Evolutionary conservation across 345 rosid species (phyloP).

Genomic region (Linum tenue): DNA sequence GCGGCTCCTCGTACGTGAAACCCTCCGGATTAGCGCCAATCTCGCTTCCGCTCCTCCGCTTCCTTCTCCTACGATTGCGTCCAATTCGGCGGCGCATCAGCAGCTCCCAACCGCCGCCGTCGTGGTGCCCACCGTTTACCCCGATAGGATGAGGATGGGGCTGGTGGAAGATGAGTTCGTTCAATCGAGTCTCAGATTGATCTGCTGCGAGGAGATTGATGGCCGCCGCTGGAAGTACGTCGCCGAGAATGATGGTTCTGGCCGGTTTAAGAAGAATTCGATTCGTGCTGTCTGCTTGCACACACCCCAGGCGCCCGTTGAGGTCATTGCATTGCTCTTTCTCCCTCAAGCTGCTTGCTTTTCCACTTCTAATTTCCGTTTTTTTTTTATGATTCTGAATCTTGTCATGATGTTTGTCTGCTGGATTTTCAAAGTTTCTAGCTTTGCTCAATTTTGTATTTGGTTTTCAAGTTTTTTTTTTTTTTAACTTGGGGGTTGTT

Average conservation of each 20-base stretch:
- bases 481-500: not conserved
- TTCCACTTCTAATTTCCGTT: not conserved
- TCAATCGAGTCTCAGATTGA: constrained; percentile 51
- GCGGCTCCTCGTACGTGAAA: constrained; percentile 65
- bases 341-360: too few relatives aligned
- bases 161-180: constrained; percentile 31
- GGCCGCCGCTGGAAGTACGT: constrained; percentile 84
- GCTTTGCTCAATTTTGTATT: not conserved
- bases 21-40: constrained; percentile 90
- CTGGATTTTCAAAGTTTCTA: too few relatives aligned
- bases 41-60: constrained; percentile 46
- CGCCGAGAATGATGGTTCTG: constrained; percentile 55
- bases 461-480: not conserved
- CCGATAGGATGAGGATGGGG: constrained; percentile 19
- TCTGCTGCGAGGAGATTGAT: constrained; percentile 86
- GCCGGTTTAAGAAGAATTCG: constrained; percentile 53
- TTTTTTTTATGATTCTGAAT: too few relatives aligned
- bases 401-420: too few relatives aligned
- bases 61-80: not conserved
- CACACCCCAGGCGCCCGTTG: constrained; percentile 59
- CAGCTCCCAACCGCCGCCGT: not conserved
- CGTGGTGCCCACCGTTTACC: too few relatives aligned
- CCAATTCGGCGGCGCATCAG: not conserved
- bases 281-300: constrained; percentile 69
- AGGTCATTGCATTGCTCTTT: constrained; percentile 30